Base-by-base conservation (phyloP, 2,329 filamentous ascomycete genomes). In the Colletotrichum sp. region DNA sequence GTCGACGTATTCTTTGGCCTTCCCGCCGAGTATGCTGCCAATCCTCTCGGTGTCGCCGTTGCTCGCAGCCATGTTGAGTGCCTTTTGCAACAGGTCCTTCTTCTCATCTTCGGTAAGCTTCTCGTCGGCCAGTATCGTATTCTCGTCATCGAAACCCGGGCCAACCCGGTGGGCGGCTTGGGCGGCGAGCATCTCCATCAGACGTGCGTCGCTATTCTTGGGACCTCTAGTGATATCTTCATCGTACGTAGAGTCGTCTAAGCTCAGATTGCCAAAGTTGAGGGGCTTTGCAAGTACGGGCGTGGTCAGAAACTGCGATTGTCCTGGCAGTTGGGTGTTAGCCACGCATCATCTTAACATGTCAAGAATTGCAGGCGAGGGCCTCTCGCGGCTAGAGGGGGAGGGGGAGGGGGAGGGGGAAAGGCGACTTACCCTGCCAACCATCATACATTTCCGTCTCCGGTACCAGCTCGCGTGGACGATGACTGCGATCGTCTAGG, bases 381-480 rank as follows among this genome's bases (percentile, higher is more conserved):
- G 43, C 21, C 43, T 48, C n/a, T 21, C 43, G 43, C 43, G 43
- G 43, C 21, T 21, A 21, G 24, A 34, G 32, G 28, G 66, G 65
- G 52, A 70, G 28, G 34, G 15, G 34, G 34, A 36, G 34, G 68
- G 30, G 58, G 63, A 63, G 43, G 36, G 43, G 57, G 57, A 32
- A 65, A 15, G n/a, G 66, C 30, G 43, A 86, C 87, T 77, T 79
- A 89, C 96, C 96, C 93, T 99, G 96, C 97, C 97, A 99, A 80
- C 95, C 97, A 90, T 99, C 97, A 84, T 99, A 99, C 87, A 98
- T 95, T 88, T 99, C 97, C 55, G 96, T 98, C 88, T 99, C 97
- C 52, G 90, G 89, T 72, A 94, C 90, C 78, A 93, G 91, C 77
- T 93, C 92, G 63, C 88, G 89, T 6, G 93, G 91, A 38, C 94